Base-by-base conservation (phyloP, 495 filamentous ascomycete genomes). In the Neurospora sublineolata region DNA sequence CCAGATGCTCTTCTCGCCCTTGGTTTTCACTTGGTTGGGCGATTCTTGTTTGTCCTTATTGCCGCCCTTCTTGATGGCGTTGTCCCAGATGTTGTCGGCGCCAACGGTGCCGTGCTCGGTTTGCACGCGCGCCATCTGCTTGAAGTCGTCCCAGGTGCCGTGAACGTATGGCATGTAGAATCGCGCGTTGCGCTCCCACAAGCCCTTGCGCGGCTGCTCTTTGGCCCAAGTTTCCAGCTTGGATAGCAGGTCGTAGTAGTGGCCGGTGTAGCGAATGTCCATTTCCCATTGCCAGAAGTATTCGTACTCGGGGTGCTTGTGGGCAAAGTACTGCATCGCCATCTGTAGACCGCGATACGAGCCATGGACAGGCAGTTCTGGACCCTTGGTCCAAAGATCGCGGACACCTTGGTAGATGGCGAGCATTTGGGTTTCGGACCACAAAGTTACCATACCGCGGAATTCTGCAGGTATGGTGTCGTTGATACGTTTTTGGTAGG, bases 231-330 rank as follows among this genome's bases (percentile, higher is more conserved):
- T 80, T 52, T 84, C 83, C 44, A 95, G 82, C 76, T 90, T 89
- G 75, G 89, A 86, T 77, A 98, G 92, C 33, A 98, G 84, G 74
- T 97, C 91, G 79, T 97, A 95, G 85, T 91, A 97, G 80, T 99
- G 94, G n/a, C 95, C 96, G 0, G 91, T 97, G 79, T 97, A 97
- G 4, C 95, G 90, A 41, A 93, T 89, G 77, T 99, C 95, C 91
- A 98, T 97, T 81, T 99, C 95, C 94, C 94, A 97, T 76, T 99
- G 94, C 95, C 95, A 99, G 81, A 94, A 92, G 81, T 90, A 92
- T 71, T 98, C 96, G 77, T 95, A 99, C 77, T 97, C 94, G 0
- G 92, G 92, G 79, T 99, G 95, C 46, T 89, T 87, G 74, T 92
- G 88, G 18, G 94, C 91, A 76, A 97, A 99, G 79, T 92, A 90